Conservation (phyloP, 306 rosid genomes). For the Argentina anserina region DNA sequence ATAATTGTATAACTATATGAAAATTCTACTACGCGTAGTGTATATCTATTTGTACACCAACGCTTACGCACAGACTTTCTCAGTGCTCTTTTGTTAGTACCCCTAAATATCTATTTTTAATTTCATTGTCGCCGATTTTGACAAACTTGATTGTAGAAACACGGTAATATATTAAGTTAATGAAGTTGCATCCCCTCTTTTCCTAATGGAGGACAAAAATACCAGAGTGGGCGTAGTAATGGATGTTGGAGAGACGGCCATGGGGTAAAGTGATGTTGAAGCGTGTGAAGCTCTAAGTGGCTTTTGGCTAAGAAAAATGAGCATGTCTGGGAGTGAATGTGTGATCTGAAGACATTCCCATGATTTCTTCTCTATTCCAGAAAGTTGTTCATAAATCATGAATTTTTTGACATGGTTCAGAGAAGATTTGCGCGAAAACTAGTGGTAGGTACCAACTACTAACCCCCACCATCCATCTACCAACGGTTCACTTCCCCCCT, state of each 20-base stretch:
- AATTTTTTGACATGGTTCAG: neutral
- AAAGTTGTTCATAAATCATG: neutral
- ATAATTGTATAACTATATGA: too few species aligned
- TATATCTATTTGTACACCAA: too few species aligned
- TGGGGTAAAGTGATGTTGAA: neutral
- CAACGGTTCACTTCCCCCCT: neutral
- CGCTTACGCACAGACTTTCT: too few species aligned
- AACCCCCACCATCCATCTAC: conserved; percentile 10
- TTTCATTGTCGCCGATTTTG: neutral
- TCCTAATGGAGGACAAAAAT: too few species aligned
- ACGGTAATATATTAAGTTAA: too few species aligned
- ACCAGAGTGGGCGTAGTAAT: neutral
- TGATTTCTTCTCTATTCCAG: neutral
- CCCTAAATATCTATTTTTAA: neutral
- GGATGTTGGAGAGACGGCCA: neutral
- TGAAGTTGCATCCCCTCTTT: too few species aligned
- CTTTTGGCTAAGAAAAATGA: neutral
- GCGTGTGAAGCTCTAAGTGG: neutral
- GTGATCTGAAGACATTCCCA: neutral
- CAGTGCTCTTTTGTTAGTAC: neutral
- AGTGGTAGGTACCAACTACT: neutral
- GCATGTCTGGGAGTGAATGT: neutral
- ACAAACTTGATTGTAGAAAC: neutral
- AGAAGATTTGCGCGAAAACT: neutral
- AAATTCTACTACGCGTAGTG: too few species aligned